Conservation (phyloP, 352 stramenopile species). For the Blastocystis sp. region DNA sequence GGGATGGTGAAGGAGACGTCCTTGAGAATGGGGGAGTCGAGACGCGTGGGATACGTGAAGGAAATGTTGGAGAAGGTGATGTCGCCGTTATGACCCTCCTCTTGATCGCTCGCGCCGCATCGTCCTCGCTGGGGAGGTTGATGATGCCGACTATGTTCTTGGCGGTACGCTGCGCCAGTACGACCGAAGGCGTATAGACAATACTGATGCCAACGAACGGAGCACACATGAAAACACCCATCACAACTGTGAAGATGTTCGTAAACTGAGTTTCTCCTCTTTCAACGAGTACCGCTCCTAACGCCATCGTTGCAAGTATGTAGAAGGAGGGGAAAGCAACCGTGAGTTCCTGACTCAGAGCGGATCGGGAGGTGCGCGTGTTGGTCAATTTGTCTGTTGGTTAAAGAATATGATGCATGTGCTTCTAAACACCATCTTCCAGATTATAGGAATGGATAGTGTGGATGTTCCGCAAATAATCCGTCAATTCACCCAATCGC, state of each 20-base stretch:
- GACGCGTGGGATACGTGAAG: constrained; percentile 78
- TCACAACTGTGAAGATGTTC: neutral
- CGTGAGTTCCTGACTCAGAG: neutral
- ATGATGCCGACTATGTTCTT: neutral
- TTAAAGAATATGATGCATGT: neutral
- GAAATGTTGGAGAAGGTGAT: constrained; percentile 75
- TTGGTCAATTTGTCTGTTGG: neutral
- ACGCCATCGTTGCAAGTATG: neutral
- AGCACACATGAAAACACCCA: neutral
- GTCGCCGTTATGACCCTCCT: constrained; percentile 33
- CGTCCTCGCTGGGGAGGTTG: neutral
- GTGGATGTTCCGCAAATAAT: constrained; percentile 48
- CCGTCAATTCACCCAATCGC: constrained; percentile 9
- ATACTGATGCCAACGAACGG: neutral
- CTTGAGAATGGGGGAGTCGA: constrained; percentile 68
- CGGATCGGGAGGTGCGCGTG: neutral
- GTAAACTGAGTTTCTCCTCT: neutral
- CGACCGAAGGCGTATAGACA: neutral
- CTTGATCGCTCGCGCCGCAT: neutral
- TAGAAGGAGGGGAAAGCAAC: neutral
- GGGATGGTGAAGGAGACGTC: constrained; percentile 67
- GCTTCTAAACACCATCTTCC: neutral
- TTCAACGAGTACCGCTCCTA: neutral
- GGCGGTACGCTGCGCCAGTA: neutral
- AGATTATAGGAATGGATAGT: constrained; percentile 18